Conservation (phyloP, 2,329 filamentous ascomycete genomes). For the Trichoderma endophyticum region DNA sequence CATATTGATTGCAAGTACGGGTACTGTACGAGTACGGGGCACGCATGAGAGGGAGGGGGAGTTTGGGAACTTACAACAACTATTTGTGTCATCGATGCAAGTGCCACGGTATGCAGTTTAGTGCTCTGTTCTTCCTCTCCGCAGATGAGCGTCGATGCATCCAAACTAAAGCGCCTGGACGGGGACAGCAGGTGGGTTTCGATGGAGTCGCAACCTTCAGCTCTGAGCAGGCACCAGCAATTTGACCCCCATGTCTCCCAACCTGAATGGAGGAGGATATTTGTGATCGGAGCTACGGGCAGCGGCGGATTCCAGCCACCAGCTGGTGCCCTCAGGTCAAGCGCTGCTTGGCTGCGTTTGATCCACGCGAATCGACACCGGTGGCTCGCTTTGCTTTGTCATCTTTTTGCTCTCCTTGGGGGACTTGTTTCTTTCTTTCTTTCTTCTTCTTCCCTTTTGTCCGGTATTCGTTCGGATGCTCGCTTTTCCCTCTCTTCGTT, state of each 20-base stretch:
- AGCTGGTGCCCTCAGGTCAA: not conserved
- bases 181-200: conserved; percentile 3
- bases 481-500: not conserved
- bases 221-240: not conserved
- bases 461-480: not conserved
- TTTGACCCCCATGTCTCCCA: not conserved
- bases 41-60: not conserved
- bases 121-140: conserved; percentile 8
- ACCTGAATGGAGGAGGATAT: not conserved
- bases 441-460: not conserved
- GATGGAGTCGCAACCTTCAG: conserved; percentile 9
- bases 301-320: not conserved
- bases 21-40: not conserved
- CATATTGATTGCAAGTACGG: conserved; percentile 6
- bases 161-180: not conserved
- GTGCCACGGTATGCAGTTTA: not conserved
- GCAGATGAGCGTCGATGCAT: not conserved
- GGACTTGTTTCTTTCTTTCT: not conserved
- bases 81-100: not conserved
- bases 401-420: not conserved
- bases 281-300: not conserved
- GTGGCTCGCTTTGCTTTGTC: not conserved
- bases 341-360: not conserved
- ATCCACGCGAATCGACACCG: not conserved
- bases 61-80: not conserved